Conservation (phyloP, 495 filamentous ascomycete species). For the Hyaloscypha finlandica region DNA sequence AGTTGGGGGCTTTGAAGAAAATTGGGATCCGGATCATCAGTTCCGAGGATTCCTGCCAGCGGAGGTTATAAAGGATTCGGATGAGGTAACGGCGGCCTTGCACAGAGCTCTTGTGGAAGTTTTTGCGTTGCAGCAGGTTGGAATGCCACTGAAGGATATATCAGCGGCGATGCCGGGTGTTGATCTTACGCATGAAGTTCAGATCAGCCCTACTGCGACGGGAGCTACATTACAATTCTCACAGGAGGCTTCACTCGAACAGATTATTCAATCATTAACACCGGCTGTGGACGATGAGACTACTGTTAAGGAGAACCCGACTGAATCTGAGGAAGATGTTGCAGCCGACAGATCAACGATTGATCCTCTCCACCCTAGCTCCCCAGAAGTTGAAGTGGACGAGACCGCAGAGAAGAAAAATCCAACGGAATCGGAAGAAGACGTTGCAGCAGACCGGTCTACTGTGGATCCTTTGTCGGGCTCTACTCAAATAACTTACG, state of each 20-base stretch:
- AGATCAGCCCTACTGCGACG: slow-evolving; percentile 11
- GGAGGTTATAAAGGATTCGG: slow-evolving; percentile 40
- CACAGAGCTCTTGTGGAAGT: slow-evolving; percentile 65
- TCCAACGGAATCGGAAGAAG: slow-evolving; percentile 31
- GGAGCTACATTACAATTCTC: slow-evolving; percentile 26
- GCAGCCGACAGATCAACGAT: slow-evolving; percentile 25
- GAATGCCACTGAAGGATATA: slow-evolving; percentile 22
- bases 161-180: slow-evolving; percentile 7
- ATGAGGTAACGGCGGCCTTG: slow-evolving; percentile 46
- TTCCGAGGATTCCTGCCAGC: slow-evolving; percentile 44
- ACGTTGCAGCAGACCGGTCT: slow-evolving; percentile 29
- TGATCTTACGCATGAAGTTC: slow-evolving; percentile 28
- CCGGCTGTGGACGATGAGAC: slow-evolving; percentile 16
- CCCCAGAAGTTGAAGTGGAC: background rate
- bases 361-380: slow-evolving; percentile 18
- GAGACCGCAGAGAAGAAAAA: slow-evolving; percentile 11
- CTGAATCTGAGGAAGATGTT: slow-evolving; percentile 31
- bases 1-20: slow-evolving; percentile 52
- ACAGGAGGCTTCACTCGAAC: slow-evolving; percentile 12
- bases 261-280: slow-evolving; percentile 22
- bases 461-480: slow-evolving; percentile 16
- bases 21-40: slow-evolving; percentile 42
- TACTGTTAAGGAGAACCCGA: slow-evolving; percentile 11
- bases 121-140: slow-evolving; percentile 48
- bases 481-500: slow-evolving; percentile 14